phyloP scores from a whole-genome alignment of 129 eudicot species.

The sunflower (Helianthus annuus) region HanXRQr2.0-SUNRISE NC_035441.2:410411-410910 shows the following conservation, averaged over 20 bases:
- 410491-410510: conserved; percentile 97
- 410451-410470: conserved; percentile 91
- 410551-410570: conserved; percentile 90
- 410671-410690: conserved; percentile 56
- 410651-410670: conserved; percentile 94
- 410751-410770: conserved; percentile 84
- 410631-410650: conserved; percentile 87
- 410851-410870: conserved; percentile 93
- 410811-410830: conserved; percentile 76
- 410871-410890: conserved; percentile 92
- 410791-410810: conserved; percentile 84
- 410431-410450: conserved; percentile 86
- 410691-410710: background rate
- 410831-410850: conserved; percentile 73
- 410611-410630: conserved; percentile 87
- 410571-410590: conserved; percentile 97
- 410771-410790: conserved; percentile 83
- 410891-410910: conserved; percentile 69
- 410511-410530: conserved; percentile 64
- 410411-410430: conserved; percentile 97
- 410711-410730: too few species aligned
- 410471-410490: conserved; percentile 99
- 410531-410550: conserved; percentile 51
- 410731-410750: conserved; percentile 12
- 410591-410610: conserved; percentile 94